Evolutionary conservation across 164 flowering plant species (phyloP), one percentile per base, ranked within the genome.

Genomic region (Vitis rupestris): DNA sequence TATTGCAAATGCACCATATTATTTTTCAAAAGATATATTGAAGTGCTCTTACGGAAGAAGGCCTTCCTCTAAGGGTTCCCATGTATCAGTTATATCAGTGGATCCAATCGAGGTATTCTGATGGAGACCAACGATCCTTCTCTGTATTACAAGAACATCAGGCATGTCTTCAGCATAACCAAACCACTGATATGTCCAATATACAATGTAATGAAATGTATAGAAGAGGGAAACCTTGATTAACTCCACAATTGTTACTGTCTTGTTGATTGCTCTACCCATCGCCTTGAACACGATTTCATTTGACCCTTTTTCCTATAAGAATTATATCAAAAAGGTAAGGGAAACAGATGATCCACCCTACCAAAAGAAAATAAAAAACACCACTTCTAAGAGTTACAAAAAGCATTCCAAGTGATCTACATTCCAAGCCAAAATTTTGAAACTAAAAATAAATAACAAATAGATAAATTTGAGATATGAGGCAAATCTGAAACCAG

Each of bases 61-160:
- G 81, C 97, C 97, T 81, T 92, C 97, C 75, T 92, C 97, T 31
- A 90, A 76, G 65, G 97, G 97, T 71, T 90, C 97, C 94, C 95
- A 92, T 29, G 84, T 87, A 70, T 92, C 93, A 59, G 90, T 92
- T 65, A 92, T 90, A 67, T 90, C 97, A 4, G 90, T 90, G 67
- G 95, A 92, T 56, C 88, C 88, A 78, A 90, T 83, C 8, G 91
- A 59, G 30, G 97, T 90, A 56, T 70, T 83, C 82, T 92, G 97
- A 75, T 90, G 97, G 57, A 92, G 93, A 79, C 93, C 95, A 76
- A 78, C 91, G 76, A 92, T 92, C 75, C 95, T 88, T 73, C 97
- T 87, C 97, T 92, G 85, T 74, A 80, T 64, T 53, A 61, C 27
- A 79, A 9, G 2, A 5, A 53, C 9, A 60, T 53, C 48, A 8